phyloP scores from a whole-genome alignment of 2,329 filamentous ascomycete species.

The Neopestalotiopsis clavispora region DNA sequence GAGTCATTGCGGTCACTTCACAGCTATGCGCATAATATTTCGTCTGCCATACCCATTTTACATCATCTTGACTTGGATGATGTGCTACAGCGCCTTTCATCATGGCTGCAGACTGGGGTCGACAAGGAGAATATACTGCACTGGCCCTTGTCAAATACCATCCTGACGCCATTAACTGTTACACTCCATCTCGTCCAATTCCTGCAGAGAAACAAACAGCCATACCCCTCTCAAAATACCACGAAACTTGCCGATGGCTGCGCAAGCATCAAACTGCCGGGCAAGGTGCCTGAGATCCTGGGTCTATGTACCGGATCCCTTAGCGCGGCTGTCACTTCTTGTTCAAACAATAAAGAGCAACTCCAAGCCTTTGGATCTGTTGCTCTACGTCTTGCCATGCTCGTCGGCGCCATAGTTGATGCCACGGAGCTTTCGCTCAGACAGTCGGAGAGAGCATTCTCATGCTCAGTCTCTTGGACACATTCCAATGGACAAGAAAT shows the following conservation, averaged over 20 bases:
- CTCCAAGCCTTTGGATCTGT: neutral
- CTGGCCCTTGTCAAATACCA: neutral
- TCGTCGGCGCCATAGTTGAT: slow-evolving; percentile 7
- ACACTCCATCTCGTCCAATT: neutral
- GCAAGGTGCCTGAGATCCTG: neutral
- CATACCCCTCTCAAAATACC: neutral
- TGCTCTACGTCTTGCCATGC: neutral
- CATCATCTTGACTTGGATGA: too few relatives aligned
- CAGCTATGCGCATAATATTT: too few relatives aligned
- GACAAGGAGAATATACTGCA: too few relatives aligned
- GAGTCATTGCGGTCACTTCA: too few relatives aligned
- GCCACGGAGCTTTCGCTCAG: neutral
- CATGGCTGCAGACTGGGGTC: too few relatives aligned
- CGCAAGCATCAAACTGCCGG: neutral
- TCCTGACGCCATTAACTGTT: neutral
- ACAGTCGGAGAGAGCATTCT: neutral
- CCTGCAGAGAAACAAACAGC: neutral
- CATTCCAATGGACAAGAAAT: neutral
- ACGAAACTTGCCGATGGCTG: neutral
- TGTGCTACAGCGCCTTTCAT: too few relatives aligned
- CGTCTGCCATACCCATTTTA: too few relatives aligned
- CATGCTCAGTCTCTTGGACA: neutral
- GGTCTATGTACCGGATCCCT: slow-evolving; percentile 1
- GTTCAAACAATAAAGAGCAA: neutral
- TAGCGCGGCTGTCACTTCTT: neutral